Evolutionary conservation across 139 green algal genomes (phyloP).

Genomic region (Coccomyxa sp.): DNA sequence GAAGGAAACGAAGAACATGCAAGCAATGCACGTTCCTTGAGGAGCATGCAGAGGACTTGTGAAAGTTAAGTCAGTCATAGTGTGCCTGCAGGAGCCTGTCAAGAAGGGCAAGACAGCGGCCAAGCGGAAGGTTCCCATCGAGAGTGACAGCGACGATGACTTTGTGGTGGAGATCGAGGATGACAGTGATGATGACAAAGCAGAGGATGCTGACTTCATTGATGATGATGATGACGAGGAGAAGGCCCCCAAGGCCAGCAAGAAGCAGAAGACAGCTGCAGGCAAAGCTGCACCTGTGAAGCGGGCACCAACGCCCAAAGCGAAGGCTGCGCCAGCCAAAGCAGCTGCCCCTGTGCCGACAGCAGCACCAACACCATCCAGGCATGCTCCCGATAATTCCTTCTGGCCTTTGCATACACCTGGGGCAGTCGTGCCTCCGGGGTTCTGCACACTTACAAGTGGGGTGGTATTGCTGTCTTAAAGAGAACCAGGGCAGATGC

Average conservation of each 20-base stretch:
- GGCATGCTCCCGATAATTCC: not conserved
- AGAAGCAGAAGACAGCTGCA: constrained; percentile 12
- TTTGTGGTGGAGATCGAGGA: constrained; percentile 3
- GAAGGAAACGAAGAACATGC: too few relatives aligned
- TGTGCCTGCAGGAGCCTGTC: not conserved
- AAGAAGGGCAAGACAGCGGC: not conserved
- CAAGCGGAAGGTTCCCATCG: not conserved
- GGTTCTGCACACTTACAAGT: too few relatives aligned
- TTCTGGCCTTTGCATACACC: not conserved
- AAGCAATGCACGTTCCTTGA: too few relatives aligned
- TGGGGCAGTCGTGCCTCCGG: too few relatives aligned
- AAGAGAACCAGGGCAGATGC: too few relatives aligned
- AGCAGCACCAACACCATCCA: not conserved
- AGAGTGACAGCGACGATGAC: constrained; percentile 13
- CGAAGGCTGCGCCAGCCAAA: not conserved
- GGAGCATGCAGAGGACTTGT: too few relatives aligned
- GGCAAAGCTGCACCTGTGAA: not conserved
- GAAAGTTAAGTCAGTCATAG: too few relatives aligned
- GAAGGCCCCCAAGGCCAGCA: constrained; percentile 9
- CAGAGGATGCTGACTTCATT: constrained; percentile 2
- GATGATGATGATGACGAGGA: constrained; percentile 6
- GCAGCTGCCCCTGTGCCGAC: not conserved
- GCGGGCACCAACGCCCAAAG: not conserved
- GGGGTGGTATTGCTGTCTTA: too few relatives aligned
- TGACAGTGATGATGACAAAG: constrained; percentile 6